Evolutionary conservation across 1,284 basidiomycete genomes (phyloP).

Genomic region (Inonotus obliquus): DNA sequence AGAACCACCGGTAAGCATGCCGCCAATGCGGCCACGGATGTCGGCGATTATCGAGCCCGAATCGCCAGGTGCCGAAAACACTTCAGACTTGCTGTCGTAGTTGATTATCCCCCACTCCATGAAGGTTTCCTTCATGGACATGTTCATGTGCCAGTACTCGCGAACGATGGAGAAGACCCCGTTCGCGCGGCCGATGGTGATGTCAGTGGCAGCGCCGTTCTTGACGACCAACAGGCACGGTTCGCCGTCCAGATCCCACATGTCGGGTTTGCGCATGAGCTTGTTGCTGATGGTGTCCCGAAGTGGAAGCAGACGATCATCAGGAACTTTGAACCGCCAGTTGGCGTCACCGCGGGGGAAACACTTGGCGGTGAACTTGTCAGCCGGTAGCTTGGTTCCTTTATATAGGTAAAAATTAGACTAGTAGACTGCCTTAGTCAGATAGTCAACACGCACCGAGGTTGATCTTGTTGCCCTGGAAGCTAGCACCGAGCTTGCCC

Average conservation of each 20-base stretch:
- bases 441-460: slow-evolving; percentile 32
- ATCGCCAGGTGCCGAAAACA: slow-evolving; percentile 25
- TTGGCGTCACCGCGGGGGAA: slow-evolving; percentile 22
- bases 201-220: slow-evolving; percentile 22
- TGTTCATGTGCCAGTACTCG: slow-evolving; percentile 21
- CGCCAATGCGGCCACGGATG: slow-evolving; percentile 27
- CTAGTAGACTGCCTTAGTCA: slow-evolving; percentile 26
- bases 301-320: slow-evolving; percentile 29
- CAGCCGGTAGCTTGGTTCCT: slow-evolving; percentile 26
- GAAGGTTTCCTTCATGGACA: slow-evolving; percentile 20
- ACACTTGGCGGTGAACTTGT: slow-evolving; percentile 26
- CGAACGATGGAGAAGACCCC: slow-evolving; percentile 23
- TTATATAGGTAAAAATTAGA: slow-evolving; percentile 19
- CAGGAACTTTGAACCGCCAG: slow-evolving; percentile 31
- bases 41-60: slow-evolving; percentile 23
- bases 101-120: slow-evolving; percentile 23
- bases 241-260: slow-evolving; percentile 21
- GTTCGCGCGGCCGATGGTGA: slow-evolving; percentile 23
- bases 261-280: slow-evolving; percentile 19
- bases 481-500: slow-evolving; percentile 30
- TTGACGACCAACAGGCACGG: slow-evolving; percentile 21
- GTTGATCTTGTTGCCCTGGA: slow-evolving; percentile 36
- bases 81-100: slow-evolving; percentile 22
- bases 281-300: slow-evolving; percentile 22
- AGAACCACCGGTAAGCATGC: slow-evolving; percentile 32